Evolutionary conservation across 73 alveolate genomes (phyloP).

Genomic region (Effrenium voratum): DNA sequence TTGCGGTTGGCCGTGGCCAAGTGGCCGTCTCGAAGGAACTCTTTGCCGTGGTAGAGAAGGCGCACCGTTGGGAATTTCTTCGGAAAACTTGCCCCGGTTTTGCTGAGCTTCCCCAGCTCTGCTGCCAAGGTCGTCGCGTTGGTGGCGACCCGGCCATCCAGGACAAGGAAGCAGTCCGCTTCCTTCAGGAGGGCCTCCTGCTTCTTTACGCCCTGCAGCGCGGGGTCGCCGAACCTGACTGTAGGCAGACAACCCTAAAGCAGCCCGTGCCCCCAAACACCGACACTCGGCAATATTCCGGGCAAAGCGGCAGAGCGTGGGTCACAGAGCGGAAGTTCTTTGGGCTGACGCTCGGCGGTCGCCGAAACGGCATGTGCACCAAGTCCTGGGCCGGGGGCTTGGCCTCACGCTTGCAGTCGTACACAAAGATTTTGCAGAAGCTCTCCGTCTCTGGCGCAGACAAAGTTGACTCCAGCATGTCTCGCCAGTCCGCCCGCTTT

Average conservation of each 20-base stretch:
- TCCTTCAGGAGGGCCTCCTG: neutral
- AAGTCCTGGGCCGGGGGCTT: neutral
- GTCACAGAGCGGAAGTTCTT: neutral
- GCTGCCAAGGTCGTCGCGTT: neutral
- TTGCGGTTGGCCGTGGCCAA: neutral
- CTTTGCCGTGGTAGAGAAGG: neutral
- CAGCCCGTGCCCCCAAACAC: neutral
- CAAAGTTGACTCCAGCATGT: neutral
- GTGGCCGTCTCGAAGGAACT: constrained; percentile 2
- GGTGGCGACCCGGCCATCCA: neutral
- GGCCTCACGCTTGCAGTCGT: neutral
- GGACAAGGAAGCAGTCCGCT: neutral
- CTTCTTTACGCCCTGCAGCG: neutral
- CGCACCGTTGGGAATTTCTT: too few species aligned
- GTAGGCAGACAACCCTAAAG: neutral
- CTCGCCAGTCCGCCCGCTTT: neutral
- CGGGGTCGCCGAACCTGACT: neutral
- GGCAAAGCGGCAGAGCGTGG: neutral
- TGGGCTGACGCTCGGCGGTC: neutral
- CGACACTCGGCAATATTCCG: neutral
- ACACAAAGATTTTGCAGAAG: neutral
- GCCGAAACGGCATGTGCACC: neutral
- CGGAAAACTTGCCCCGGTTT: too few species aligned
- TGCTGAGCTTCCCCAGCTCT: too few species aligned
- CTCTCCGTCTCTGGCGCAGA: neutral